These are phyloP conservation scores for Candida vaughaniae DNA, from an alignment of 805 yeast genomes.

Conservation along the genomic window DNA sequence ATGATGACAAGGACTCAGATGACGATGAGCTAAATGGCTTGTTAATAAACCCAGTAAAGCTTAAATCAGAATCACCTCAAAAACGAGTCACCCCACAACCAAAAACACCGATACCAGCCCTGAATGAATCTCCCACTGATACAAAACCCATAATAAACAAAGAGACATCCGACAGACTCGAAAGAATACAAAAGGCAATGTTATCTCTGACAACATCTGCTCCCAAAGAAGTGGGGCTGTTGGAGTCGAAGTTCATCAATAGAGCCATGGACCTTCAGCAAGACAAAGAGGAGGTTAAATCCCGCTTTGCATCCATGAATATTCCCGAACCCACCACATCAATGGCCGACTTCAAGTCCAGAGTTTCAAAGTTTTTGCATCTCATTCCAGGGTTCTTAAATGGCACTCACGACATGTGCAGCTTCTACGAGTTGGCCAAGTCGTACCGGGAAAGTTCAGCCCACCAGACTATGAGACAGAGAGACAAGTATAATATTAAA, in stretches of 20 bases:
- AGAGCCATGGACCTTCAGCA: too few species aligned
- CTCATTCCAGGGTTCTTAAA: constrained; percentile 41
- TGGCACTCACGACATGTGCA: constrained; percentile 43
- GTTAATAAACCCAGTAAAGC: constrained; percentile 1
- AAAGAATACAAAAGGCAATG: neutral
- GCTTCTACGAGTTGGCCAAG: constrained; percentile 52
- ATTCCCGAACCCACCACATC: constrained; percentile 16
- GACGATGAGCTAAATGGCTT: constrained; percentile 4
- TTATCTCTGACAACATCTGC: too few species aligned
- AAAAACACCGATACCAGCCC: neutral
- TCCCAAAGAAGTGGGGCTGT: too few species aligned
- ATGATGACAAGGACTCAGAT: too few species aligned
- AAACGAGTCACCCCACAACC: neutral
- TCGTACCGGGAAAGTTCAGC: constrained; percentile 34
- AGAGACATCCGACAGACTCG: neutral
- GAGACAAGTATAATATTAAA: constrained; percentile 47
- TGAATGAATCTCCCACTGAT: neutral
- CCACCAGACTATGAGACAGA: constrained; percentile 43
- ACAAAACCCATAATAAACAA: neutral
- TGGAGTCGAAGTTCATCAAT: too few species aligned
- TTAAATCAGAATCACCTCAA: neutral
- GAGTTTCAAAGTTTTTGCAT: constrained; percentile 27
- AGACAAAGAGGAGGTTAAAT: constrained; percentile 13
- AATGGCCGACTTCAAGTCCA: constrained; percentile 25
- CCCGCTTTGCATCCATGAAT: constrained; percentile 14